Percentiles rank a stretch among this genome's conserved stretches.
Conservation (phyloP, 768 basidiomycete genomes). For the Saitozyma sp. region DNA sequence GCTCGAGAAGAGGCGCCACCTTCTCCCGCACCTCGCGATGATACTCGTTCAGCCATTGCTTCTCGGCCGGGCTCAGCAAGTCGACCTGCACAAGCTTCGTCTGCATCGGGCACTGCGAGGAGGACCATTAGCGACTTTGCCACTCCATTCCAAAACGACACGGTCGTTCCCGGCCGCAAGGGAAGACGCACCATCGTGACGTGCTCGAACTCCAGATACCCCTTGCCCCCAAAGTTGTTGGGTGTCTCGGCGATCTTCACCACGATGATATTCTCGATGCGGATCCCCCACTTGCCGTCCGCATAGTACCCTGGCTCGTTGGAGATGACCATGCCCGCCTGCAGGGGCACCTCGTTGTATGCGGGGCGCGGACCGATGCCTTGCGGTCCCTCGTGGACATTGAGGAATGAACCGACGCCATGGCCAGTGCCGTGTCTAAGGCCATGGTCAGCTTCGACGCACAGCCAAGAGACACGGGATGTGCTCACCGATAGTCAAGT, state of each 20-base stretch:
- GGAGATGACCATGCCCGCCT: slow-evolving; percentile 84
- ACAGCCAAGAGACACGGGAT: slow-evolving; percentile 13
- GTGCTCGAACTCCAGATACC: slow-evolving; percentile 79
- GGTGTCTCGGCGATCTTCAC: slow-evolving; percentile 70
- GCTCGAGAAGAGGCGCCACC: slow-evolving; percentile 66
- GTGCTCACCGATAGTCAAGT: slow-evolving; percentile 46
- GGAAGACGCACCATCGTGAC: slow-evolving; percentile 72
- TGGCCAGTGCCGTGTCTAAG: slow-evolving; percentile 86
- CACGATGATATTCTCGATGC: slow-evolving; percentile 86
- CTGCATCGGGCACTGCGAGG: slow-evolving; percentile 75
- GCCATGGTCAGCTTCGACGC: slow-evolving; percentile 1
- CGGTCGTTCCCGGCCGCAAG: slow-evolving; percentile 2
- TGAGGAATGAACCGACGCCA: slow-evolving; percentile 90
- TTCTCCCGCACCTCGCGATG: slow-evolving; percentile 74
- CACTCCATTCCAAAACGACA: not conserved
- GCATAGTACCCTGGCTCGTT: slow-evolving; percentile 94
- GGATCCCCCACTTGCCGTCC: slow-evolving; percentile 86
- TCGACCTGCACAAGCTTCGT: slow-evolving; percentile 70
- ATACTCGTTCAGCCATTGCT: slow-evolving; percentile 78
- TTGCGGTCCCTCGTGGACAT: slow-evolving; percentile 85
- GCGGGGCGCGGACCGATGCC: slow-evolving; percentile 59
- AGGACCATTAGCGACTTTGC: not conserved
- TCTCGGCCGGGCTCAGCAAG: slow-evolving; percentile 69
- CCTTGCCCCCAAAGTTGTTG: slow-evolving; percentile 77
- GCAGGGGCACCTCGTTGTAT: slow-evolving; percentile 70